phyloP scores from a whole-genome alignment of 2,329 filamentous ascomycete species.

The Aspergillus tubingensis region DNA sequence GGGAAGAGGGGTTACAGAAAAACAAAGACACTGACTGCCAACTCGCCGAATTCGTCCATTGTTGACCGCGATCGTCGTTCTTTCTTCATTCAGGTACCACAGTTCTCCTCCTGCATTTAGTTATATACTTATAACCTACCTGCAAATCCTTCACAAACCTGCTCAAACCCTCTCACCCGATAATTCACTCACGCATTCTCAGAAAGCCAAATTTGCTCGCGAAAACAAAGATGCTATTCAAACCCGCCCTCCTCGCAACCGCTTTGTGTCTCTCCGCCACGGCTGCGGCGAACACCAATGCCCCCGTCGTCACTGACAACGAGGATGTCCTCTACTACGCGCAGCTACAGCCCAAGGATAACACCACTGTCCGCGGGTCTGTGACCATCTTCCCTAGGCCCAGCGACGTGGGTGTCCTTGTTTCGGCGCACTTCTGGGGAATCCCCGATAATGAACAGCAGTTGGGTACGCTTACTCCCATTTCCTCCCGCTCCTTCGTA shows the following conservation, averaged over 20 bases:
- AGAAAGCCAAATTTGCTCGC: not conserved
- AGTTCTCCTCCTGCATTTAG: not conserved
- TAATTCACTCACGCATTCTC: not conserved
- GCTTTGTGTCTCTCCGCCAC: slow-evolving; percentile 12
- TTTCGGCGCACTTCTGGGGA: slow-evolving; percentile 56
- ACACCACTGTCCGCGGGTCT: slow-evolving; percentile 58
- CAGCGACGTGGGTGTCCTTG: slow-evolving; percentile 59
- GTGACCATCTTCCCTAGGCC: slow-evolving; percentile 50
- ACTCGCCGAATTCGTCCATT: not conserved
- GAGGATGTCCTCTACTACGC: slow-evolving; percentile 60
- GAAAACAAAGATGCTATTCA: slow-evolving; percentile 12
- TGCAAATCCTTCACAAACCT: not conserved
- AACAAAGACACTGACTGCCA: no score
- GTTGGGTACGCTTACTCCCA: slow-evolving; percentile 54
- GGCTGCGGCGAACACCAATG: slow-evolving; percentile 10
- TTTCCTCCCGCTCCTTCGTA: not conserved
- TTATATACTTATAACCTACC: not conserved
- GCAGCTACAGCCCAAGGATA: slow-evolving; percentile 55
- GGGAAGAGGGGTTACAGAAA: not conserved
- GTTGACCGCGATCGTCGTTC: not conserved
- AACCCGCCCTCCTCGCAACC: not conserved
- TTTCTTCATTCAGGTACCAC: not conserved
- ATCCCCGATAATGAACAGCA: slow-evolving; percentile 59
- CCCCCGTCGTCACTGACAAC: slow-evolving; percentile 58
- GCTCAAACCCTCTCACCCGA: not conserved